Evolutionary conservation across 305 asterid species (phyloP), one percentile per base, ranked within the genome.

Genomic region (Plantago coronopus): DNA sequence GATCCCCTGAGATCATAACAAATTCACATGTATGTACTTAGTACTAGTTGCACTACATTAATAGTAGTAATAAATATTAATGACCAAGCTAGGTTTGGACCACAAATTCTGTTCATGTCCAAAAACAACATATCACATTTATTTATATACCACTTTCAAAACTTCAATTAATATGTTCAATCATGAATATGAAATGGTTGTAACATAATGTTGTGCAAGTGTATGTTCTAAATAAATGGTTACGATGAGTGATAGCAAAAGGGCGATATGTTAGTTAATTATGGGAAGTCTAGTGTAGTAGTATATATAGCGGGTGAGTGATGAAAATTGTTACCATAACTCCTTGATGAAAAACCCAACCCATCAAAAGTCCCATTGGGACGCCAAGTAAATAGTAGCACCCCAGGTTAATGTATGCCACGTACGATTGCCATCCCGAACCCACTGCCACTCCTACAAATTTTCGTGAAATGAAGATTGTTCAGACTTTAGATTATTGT

Each of bases 341-440:
- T 62, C 97, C 96, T 64, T 62, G 83, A 64, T 83, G 53, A 49
- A 90, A 82, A 61, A 75, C 79, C 87, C 88, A 87, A 16, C 88
- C 96, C 78, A 83, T 75, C 25, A 79, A 21, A 31, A 79, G 2
- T 42, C 97, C 96, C 42, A 82, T 68, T 2, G 97, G 97, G 17
- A 83, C 44, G 14, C 97, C 96, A 14, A 88, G 50, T 49, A 83
- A 64, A 67, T 90, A 87, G 67, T 90, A 90, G 75, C 89, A 85
- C 3, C 85, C 86, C 16, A 90, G 69, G 74, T 90, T 90, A 21
- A 90, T 84, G 44, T 88, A 90, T 11, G 97, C 96, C 21, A 90
- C 97, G 20, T 81, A 81, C 1, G 88, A 51, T 57, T 90, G 97
- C 96, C 97, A 90, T 49, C 97, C 97, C 4, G 96, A 87, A 2